Evolutionary conservation across 2,329 filamentous ascomycete genomes (phyloP), one percentile per base, ranked within the genome.

Genomic region (Pseudogymnoascus sp.): DNA sequence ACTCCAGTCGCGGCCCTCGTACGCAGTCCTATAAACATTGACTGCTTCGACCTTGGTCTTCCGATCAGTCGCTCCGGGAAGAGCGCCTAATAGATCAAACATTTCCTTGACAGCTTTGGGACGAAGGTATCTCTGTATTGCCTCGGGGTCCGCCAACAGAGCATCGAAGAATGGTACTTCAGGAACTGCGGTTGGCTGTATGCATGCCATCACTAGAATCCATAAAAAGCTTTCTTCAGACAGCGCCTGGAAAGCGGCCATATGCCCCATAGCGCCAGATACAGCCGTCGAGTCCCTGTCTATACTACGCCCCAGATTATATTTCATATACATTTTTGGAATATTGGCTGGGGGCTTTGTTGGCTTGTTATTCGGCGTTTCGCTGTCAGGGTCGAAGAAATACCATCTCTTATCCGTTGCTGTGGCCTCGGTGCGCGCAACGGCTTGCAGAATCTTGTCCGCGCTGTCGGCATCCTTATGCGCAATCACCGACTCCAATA

Each of bases 391-490:
- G 30, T 75, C 73, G 65, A 86, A 88, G 68, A 87, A 87, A 59
- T 79, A 76, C 75, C 82, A 88, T 4, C 72, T 71, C 59, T 77
- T 76, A n/a, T 80, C 76, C 14, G 74, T 70, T 18, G 80, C 74
- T 39, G 82, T 75, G 28, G 82, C 82, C 68, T 86, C 84, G 1
- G 84, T 88, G 66, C 84, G 77, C 63, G 78, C 75, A 66, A 88
- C 78, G 37, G 84, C 85, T 63, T 78, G 74, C 62, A 80, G 74
- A 30, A 87, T 72, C 64, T 80, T 80, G 62, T 76, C 73, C 5
- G 77, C 70, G 30, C 72, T 75, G 7, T 68, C 69, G 9, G 71
- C 72, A 30, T 79, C 76, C 20, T 75, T 70, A 15, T 77, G 75
- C 39, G 73, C 75, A 14, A 78, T 67, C 1, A 77, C 72, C 3